phyloP scores from a whole-genome alignment of 2,329 filamentous ascomycete species.

The Xylariaceae sp. region DNA sequence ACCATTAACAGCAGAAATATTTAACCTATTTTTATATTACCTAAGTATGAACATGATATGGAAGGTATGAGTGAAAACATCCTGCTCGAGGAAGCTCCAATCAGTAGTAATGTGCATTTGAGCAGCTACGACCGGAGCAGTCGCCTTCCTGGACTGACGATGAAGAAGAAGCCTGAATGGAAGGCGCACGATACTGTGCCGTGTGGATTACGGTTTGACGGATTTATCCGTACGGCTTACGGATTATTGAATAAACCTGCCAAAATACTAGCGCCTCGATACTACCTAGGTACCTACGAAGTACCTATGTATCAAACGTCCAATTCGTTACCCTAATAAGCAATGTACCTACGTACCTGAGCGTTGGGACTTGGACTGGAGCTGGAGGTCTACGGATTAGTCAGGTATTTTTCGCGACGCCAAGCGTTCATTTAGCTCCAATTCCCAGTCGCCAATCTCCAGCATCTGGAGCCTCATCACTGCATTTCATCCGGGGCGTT shows the following conservation, averaged over 20 bases:
- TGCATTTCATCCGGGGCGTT: conserved; percentile 9
- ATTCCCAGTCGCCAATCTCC: conserved; percentile 2
- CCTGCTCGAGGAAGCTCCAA: background rate
- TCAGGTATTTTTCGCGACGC: conserved; percentile 19
- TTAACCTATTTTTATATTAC: too few species aligned
- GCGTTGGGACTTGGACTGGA: too few species aligned
- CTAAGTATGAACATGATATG: too few species aligned
- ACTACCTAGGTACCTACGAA: too few species aligned
- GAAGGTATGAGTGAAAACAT: background rate
- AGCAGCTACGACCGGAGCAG: background rate
- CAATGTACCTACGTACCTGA: too few species aligned
- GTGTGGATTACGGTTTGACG: background rate
- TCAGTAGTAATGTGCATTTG: background rate
- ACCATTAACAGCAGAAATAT: too few species aligned
- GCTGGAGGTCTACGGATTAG: too few species aligned
- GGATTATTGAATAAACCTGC: background rate
- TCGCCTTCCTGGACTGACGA: background rate
- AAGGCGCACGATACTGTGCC: background rate
- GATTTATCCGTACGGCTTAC: background rate
- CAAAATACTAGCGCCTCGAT: background rate
- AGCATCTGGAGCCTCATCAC: conserved; percentile 5
- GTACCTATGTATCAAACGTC: conserved; percentile 16
- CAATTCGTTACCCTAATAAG: conserved; percentile 11
- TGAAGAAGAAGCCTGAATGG: background rate
- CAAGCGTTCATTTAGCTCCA: conserved; percentile 19